Base-by-base conservation (phyloP, 2,329 filamentous ascomycete species). In the Colletotrichum filicis region DNA sequence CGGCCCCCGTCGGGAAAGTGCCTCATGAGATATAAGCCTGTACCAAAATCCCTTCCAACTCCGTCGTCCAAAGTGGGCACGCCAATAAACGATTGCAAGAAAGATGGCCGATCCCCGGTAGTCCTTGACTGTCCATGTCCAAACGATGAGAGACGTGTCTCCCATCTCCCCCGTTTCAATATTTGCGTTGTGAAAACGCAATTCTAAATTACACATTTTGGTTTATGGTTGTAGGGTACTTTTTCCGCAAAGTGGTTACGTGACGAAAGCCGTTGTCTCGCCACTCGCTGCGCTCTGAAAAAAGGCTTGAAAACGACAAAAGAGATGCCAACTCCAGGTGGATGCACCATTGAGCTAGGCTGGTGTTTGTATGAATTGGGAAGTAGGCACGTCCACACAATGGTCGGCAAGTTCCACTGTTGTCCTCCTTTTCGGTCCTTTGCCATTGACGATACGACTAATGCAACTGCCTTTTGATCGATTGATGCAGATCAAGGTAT, bases 201-300 rank as follows among this genome's bases (percentile, higher is more conserved):
- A 57, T 68, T 68, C 75, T 78, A 79, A 72, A 81, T 81, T 81
- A 81, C 77, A 82, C 79, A 81, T 81, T 81, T 81, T 76, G 74
- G 75, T 80, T 80, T 79, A 78, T 66, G 66, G 76, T 64, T 74
- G 76, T 75, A 76, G 68, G 68, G 68, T 73, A 66, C 74, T 67
- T 70, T 74, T 55, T 66, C 53, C 53, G 60, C 59, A 35, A 56
- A 57, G 64, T 59, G 70, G 32, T 49, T 57, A 35, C 22, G 57
- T 59, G 71, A 52, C 71, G 71, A 56, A 53, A 64, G n/a, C 71
- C 26, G 32, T 46, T 57, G 56, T 28, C 67, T 74, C 62, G 68
- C 62, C 71, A 58, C 71, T 59, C 24, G 58, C 68, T 68, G 52
- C 68, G 62, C 71, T 72, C 69, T 55, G 61, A 61, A 70, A 67